phyloP scores from a whole-genome alignment of 2,329 filamentous ascomycete genomes.

The Cladosporium phlei region DNA sequence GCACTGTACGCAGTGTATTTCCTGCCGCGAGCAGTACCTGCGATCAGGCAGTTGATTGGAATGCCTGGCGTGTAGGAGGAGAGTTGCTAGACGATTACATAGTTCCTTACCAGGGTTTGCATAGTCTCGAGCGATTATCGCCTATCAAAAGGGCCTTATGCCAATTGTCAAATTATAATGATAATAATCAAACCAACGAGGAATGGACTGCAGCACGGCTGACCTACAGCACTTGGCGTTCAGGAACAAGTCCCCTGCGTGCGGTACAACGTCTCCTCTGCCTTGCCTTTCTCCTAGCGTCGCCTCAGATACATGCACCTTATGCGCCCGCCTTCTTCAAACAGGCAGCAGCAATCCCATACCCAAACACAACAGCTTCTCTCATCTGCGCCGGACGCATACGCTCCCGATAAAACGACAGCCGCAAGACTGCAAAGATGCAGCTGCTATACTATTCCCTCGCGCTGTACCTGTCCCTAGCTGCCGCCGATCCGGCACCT shows the following conservation, averaged over 20 bases:
- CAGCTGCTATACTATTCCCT: slow-evolving; percentile 31
- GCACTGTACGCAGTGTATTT: slow-evolving; percentile 46
- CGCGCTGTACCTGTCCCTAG: slow-evolving; percentile 29
- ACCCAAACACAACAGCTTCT: too few relatives aligned
- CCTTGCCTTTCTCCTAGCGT: background rate
- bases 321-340: background rate
- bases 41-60: slow-evolving; percentile 39
- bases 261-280: slow-evolving; percentile 4
- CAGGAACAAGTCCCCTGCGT: background rate
- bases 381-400: too few relatives aligned
- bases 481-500: slow-evolving; percentile 34
- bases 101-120: too few relatives aligned
- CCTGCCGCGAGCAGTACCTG: slow-evolving; percentile 41
- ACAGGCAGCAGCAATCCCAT: background rate
- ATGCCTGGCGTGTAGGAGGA: slow-evolving; percentile 39
- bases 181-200: too few relatives aligned
- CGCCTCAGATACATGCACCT: slow-evolving; percentile 1
- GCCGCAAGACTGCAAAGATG: slow-evolving; percentile 2
- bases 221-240: background rate
- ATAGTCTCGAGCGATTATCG: too few relatives aligned
- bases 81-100: background rate
- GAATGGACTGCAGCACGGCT: too few relatives aligned
- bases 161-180: too few relatives aligned
- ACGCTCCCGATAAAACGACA: too few relatives aligned
- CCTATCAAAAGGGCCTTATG: too few relatives aligned